Evolutionary conservation across 305 asterid genomes (phyloP).

Genomic region (Solanum chacoense): DNA sequence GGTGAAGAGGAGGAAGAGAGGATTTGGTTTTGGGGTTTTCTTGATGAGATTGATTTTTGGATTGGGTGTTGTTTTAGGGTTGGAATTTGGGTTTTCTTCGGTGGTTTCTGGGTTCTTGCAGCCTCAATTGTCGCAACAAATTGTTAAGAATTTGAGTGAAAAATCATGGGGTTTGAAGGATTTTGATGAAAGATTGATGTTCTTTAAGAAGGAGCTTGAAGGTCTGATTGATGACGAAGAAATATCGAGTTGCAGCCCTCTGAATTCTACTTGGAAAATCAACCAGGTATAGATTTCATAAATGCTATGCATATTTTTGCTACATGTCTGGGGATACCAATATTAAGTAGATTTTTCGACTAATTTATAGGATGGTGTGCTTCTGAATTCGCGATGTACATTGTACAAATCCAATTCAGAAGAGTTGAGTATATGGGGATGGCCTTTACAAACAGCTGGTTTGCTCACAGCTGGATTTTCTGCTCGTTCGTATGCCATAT

Average conservation of each 20-base stretch:
- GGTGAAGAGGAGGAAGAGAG: conserved; percentile 25
- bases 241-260: conserved; percentile 29
- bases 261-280: conserved; percentile 48
- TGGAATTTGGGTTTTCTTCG: conserved; percentile 40
- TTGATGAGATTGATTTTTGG: conserved; percentile 23
- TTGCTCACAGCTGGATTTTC: conserved; percentile 53
- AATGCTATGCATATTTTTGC: neutral
- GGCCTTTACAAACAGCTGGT: conserved; percentile 88
- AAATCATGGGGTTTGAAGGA: conserved; percentile 26
- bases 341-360: neutral
- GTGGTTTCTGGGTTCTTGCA: conserved; percentile 31
- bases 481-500: conserved; percentile 38
- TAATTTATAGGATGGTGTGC: conserved; percentile 40
- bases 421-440: conserved; percentile 83
- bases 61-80: conserved; percentile 22
- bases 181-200: conserved; percentile 26
- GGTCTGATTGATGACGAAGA: conserved; percentile 10
- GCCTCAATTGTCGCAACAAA: conserved; percentile 23
- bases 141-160: conserved; percentile 34
- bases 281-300: conserved; percentile 31
- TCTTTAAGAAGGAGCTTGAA: conserved; percentile 42
- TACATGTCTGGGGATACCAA: neutral
- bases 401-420: conserved; percentile 50
- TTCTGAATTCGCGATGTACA: conserved; percentile 43
- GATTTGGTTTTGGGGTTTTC: conserved; percentile 14